Evolutionary conservation across 805 yeast species (phyloP), one percentile per base, ranked within the genome.

Genomic region (Ogataea thermomethanolica): DNA sequence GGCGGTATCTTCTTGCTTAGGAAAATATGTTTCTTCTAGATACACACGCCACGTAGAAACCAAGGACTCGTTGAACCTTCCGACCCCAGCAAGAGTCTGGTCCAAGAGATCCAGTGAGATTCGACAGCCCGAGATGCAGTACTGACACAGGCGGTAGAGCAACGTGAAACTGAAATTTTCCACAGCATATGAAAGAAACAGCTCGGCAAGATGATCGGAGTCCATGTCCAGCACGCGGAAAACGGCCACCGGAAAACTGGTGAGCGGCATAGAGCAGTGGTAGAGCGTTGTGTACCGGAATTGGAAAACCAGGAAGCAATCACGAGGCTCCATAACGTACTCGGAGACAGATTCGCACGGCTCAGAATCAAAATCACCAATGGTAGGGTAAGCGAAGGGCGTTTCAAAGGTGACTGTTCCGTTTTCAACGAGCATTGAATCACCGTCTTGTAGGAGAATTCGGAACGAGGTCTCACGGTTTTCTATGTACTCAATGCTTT

Each of bases 381-480:
- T 24, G 13, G 23, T 24, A 20, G 30, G 10, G 9, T 5, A 23
- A 12, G 22, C 33, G 7, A n/a, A 10, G 10, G 21, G 29, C 3
- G 8, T 10, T 21, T 23, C 11, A 8, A 43, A 12, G n/a, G 35
- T 41, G 24, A 51, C 43, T 21, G 41, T 39, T 5, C 46, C 46
- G 37, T 41, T 41, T 17, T 39, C 33, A 7, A 52, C 39, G 8
- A 33, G 23, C 55, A 55, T 52, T 12, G 47, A 22, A 10, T 48
- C 51, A 8, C 53, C 41, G 29, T 46, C 47, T n/a, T 48, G 35
- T 52, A 55, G 50, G 5, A 48, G 31, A 2, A 59, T 48, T 2
- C 43, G 48, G 20, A 53, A 51, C 1, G 33, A 32, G n/a, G 43
- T 38, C 2, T 35, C 39, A n/a, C 39, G 35, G n/a, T 37, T 28